A percentile compares a stretch with the other conserved stretches of the same genome.
Conservation (phyloP, 2,329 filamentous ascomycete species). For the Paraphoma chrysanthemicola region DNA sequence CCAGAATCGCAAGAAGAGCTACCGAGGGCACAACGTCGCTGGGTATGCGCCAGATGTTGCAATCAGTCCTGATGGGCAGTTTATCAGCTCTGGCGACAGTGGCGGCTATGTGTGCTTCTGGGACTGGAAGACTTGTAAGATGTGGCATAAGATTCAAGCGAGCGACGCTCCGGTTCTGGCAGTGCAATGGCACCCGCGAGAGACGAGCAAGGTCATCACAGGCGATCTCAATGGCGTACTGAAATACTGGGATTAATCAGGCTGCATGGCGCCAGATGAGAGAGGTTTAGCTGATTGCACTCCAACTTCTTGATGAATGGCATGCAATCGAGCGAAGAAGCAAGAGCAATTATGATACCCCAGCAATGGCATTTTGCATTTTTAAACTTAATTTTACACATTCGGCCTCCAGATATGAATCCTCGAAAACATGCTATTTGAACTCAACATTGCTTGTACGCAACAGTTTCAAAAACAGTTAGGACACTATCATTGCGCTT, state of each 20-base stretch:
- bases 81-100: slow-evolving; percentile 84
- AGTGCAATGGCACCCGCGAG: slow-evolving; percentile 95
- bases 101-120: slow-evolving; percentile 93
- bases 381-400: no score
- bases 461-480: no score
- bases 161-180: slow-evolving; percentile 83
- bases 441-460: no score
- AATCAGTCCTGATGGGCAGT: slow-evolving; percentile 89
- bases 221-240: slow-evolving; percentile 89
- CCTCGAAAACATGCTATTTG: no score
- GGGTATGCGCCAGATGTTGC: slow-evolving; percentile 91
- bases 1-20: slow-evolving; percentile 96
- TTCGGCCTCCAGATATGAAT: no score
- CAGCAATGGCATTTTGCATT: no score
- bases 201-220: slow-evolving; percentile 91
- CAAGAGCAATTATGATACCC: no score
- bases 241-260: slow-evolving; percentile 83
- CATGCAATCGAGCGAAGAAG: no score
- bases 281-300: not conserved
- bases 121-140: slow-evolving; percentile 99
- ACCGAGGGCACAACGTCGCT: slow-evolving; percentile 93
- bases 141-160: slow-evolving; percentile 95
- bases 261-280: not conserved
- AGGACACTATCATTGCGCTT: no score
- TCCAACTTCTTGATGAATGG: no score